Evolutionary conservation across 2,329 filamentous ascomycete genomes (phyloP).

Genomic region (Ilyonectria destructans): DNA sequence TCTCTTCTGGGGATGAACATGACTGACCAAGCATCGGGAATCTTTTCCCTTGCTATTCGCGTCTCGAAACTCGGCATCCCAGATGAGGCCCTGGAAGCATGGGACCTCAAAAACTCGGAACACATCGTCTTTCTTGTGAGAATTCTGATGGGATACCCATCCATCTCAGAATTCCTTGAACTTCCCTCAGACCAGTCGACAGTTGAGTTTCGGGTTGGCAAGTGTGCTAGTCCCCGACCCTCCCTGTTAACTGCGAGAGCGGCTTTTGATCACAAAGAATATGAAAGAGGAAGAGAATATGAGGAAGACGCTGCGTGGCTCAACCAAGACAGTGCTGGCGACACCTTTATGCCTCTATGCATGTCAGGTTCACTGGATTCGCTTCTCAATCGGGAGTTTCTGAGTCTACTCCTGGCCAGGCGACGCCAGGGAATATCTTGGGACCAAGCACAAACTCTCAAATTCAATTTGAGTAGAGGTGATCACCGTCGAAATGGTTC

Average conservation of each 20-base stretch:
- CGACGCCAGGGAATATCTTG: conserved; percentile 70
- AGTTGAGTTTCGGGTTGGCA: conserved; percentile 76
- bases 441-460: conserved; percentile 59
- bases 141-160: conserved; percentile 74
- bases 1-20: conserved; percentile 71
- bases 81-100: conserved; percentile 82
- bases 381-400: conserved; percentile 74
- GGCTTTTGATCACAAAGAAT: conserved; percentile 29
- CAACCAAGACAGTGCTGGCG: conserved; percentile 21
- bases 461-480: conserved; percentile 31
- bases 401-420: conserved; percentile 75
- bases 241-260: conserved; percentile 67
- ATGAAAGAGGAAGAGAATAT: conserved; percentile 16
- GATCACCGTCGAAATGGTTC: conserved; percentile 10
- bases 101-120: conserved; percentile 77
- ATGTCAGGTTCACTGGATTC: conserved; percentile 80
- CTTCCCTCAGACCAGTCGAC: conserved; percentile 55
- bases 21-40: conserved; percentile 55
- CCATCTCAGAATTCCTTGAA: conserved; percentile 69
- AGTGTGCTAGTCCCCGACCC: conserved; percentile 83
- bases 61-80: conserved; percentile 81
- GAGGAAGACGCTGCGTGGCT: conserved; percentile 3
- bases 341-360: conserved; percentile 66
- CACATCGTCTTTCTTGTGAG: conserved; percentile 83
- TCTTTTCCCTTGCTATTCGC: conserved; percentile 79